Conservation (phyloP, 805 yeast genomes). For the Kluyveromyces aestuarii region DNA sequence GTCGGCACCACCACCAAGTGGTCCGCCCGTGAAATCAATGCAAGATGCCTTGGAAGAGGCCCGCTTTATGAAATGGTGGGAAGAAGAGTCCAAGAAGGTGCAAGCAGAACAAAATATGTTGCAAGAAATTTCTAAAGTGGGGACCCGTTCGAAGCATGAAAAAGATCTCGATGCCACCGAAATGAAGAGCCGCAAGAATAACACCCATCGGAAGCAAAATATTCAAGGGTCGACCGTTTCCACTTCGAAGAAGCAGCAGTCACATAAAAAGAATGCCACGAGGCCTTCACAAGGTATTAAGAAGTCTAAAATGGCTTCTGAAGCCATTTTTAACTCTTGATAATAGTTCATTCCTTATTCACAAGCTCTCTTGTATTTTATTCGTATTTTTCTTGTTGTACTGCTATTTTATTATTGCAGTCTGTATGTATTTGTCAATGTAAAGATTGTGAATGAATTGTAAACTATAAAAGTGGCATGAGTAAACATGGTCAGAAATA, state of each 20-base stretch:
- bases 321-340: not conserved
- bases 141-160: not conserved
- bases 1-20: not conserved
- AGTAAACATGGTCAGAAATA: too few relatives aligned
- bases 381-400: not conserved
- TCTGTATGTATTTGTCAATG: too few relatives aligned
- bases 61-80: constrained; percentile 86
- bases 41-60: constrained; percentile 74
- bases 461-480: too few relatives aligned
- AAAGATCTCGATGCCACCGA: not conserved
- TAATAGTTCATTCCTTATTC: not conserved
- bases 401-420: not conserved
- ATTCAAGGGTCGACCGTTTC: not conserved
- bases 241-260: not conserved
- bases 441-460: too few relatives aligned
- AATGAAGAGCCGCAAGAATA: not conserved
- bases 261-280: not conserved
- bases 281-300: not conserved
- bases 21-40: constrained; percentile 32
- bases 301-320: not conserved
- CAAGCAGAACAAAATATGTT: constrained; percentile 33
- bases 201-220: not conserved
- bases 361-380: too few relatives aligned
- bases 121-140: not conserved
- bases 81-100: constrained; percentile 58